These are phyloP conservation scores for Mallotus japonicus DNA, from an alignment of 441 rosid genomes.

Conservation along the genomic window DNA sequence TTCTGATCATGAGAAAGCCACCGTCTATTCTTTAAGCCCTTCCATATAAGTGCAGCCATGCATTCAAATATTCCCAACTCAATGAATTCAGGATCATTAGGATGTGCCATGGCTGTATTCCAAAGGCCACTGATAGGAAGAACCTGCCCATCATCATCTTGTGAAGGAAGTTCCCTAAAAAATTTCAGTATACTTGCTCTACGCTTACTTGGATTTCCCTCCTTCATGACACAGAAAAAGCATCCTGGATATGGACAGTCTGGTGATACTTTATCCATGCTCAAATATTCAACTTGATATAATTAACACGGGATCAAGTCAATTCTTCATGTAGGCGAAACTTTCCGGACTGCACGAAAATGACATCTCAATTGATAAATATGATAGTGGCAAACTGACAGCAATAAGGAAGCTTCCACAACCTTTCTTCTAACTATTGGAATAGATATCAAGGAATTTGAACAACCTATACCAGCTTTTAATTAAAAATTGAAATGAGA, in stretches of 20 bases:
- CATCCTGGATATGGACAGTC: conserved; percentile 98
- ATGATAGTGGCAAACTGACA: background rate
- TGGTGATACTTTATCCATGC: conserved; percentile 70
- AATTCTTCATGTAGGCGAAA: conserved; percentile 21
- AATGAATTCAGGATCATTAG: conserved; percentile 94
- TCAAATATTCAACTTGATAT: conserved; percentile 21
- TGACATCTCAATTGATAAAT: conserved; percentile 5
- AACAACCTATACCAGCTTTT: background rate
- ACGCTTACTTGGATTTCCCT: conserved; percentile 92
- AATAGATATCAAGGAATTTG: too few relatives aligned
- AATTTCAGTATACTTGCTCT: conserved; percentile 84
- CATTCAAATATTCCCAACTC: conserved; percentile 94
- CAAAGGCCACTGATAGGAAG: conserved; percentile 97
- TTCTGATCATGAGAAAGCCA: conserved; percentile 97
- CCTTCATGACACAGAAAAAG: conserved; percentile 98
- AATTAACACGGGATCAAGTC: conserved; percentile 23
- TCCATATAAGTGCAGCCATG: conserved; percentile 92
- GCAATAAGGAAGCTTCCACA: background rate
- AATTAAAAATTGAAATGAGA: background rate
- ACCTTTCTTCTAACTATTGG: background rate
- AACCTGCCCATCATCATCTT: conserved; percentile 95
- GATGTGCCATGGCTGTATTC: conserved; percentile 99
- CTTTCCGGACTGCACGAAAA: conserved; percentile 28
- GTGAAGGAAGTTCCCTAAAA: conserved; percentile 91
- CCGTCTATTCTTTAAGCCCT: conserved; percentile 81